Conservation (phyloP, 2,329 filamentous ascomycete genomes). For the Fusarium pseudocircinatum region DNA sequence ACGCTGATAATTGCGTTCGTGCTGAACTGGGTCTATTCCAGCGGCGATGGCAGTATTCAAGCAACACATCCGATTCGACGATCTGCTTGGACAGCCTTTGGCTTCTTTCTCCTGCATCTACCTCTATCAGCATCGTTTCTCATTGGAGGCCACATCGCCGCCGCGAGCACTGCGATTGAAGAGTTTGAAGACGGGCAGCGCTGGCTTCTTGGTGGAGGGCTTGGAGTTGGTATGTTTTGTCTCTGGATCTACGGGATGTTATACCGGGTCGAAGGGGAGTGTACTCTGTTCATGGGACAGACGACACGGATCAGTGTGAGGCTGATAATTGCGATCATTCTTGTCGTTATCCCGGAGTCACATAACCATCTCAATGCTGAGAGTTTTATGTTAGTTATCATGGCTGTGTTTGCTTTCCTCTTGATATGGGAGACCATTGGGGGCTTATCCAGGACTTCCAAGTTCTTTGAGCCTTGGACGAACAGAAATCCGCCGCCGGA, state of each 20-base stretch:
- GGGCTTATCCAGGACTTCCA: conserved; percentile 44
- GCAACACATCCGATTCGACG: conserved; percentile 57
- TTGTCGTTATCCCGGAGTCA: conserved; percentile 51
- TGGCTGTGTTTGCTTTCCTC: conserved; percentile 54
- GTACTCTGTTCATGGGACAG: conserved; percentile 48
- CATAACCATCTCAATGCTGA: conserved; percentile 45
- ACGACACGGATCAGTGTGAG: conserved; percentile 49
- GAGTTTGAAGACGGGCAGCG: conserved; percentile 54
- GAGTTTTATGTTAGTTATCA: conserved; percentile 53
- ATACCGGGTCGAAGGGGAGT: conserved; percentile 52
- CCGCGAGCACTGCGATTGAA: conserved; percentile 50
- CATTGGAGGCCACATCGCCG: conserved; percentile 58
- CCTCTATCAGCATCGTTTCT: conserved; percentile 57
- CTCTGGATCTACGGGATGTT: conserved; percentile 55
- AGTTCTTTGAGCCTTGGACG: conserved; percentile 49
- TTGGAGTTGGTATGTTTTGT: conserved; percentile 57
- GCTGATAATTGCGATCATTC: conserved; percentile 44
- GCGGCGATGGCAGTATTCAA: conserved; percentile 56
- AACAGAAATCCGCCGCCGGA: conserved; percentile 42
- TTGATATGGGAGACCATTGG: conserved; percentile 57
- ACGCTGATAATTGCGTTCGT: conserved; percentile 60
- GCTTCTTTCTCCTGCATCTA: conserved; percentile 56
- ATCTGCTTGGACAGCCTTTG: conserved; percentile 55
- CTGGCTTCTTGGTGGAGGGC: conserved; percentile 59
- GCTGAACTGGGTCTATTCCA: conserved; percentile 61